A percentile compares a stretch with the other conserved stretches of the same genome.
Conservation (phyloP, 768 basidiomycete species). For the Mycena maculata region DNA sequence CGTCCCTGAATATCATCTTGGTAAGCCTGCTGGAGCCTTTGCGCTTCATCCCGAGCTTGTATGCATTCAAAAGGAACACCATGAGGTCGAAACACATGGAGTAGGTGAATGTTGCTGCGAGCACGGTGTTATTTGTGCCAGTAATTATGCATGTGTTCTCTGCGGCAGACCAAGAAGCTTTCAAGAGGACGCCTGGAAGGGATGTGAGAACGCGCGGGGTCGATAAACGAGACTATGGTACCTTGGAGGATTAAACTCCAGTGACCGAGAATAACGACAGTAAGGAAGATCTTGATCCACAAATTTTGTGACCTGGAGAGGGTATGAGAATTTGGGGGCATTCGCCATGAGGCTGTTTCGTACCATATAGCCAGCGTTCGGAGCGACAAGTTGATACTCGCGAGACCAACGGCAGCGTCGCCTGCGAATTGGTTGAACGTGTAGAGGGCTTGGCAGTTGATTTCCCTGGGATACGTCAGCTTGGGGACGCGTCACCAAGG, state of each 20-base stretch:
- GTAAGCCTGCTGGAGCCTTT: slow-evolving; percentile 59
- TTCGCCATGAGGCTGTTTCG: too few relatives aligned
- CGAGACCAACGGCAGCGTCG: slow-evolving; percentile 60
- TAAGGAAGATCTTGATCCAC: slow-evolving; percentile 47
- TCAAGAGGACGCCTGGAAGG: slow-evolving; percentile 65
- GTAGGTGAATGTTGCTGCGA: slow-evolving; percentile 80
- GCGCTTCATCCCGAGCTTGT: slow-evolving; percentile 59
- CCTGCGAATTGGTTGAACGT: slow-evolving; percentile 70
- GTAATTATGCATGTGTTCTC: slow-evolving; percentile 65
- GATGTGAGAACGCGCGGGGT: not conserved
- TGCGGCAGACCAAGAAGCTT: slow-evolving; percentile 62
- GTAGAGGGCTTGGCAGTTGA: slow-evolving; percentile 73
- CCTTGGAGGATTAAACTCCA: slow-evolving; percentile 52
- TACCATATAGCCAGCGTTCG: slow-evolving; percentile 52
- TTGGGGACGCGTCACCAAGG: not conserved
- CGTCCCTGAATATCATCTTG: slow-evolving; percentile 76
- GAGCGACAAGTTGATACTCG: slow-evolving; percentile 63
- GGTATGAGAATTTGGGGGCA: too few relatives aligned
- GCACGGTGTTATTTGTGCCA: slow-evolving; percentile 68
- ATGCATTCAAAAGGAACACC: slow-evolving; percentile 69
- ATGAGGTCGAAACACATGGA: slow-evolving; percentile 79
- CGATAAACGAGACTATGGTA: not conserved
- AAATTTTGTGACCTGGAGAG: slow-evolving; percentile 42
- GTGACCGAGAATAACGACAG: slow-evolving; percentile 56
- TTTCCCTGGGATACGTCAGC: slow-evolving; percentile 44